Conservation (phyloP, 805 yeast genomes). For the Kodamaea lidongshanica region DNA sequence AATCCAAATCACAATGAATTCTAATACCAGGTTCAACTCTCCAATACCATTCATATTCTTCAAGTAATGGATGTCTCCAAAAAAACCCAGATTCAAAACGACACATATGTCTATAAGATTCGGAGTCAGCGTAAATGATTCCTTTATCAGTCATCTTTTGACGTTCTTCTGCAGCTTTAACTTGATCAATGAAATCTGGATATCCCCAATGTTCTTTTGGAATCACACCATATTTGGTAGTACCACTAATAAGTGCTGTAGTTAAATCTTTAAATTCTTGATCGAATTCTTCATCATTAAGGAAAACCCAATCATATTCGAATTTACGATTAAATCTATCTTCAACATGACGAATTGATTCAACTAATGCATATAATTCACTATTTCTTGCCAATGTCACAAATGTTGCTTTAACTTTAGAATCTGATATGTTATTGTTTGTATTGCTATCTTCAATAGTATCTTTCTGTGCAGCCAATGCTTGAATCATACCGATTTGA, state of each 20-base stretch:
- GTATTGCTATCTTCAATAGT: constrained; percentile 6
- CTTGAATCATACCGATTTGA: constrained; percentile 2
- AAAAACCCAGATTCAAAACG: constrained; percentile 87
- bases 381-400: constrained; percentile 72
- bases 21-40: constrained; percentile 85
- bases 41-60: constrained; percentile 85
- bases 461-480: constrained; percentile 6
- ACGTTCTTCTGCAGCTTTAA: constrained; percentile 62
- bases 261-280: constrained; percentile 76
- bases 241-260: constrained; percentile 71
- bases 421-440: constrained; percentile 9
- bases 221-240: constrained; percentile 67
- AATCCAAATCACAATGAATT: constrained; percentile 75
- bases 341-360: constrained; percentile 70
- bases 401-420: constrained; percentile 68
- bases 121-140: constrained; percentile 69
- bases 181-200: constrained; percentile 75
- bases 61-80: constrained; percentile 66
- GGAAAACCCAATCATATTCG: constrained; percentile 91
- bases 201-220: constrained; percentile 82
- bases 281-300: constrained; percentile 79
- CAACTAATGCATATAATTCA: constrained; percentile 56
- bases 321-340: constrained; percentile 79
- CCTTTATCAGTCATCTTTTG: constrained; percentile 48
- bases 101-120: constrained; percentile 87